phyloP scores from a whole-genome alignment of 306 rosid species.

The Oxytropis ochrocephala region DNA sequence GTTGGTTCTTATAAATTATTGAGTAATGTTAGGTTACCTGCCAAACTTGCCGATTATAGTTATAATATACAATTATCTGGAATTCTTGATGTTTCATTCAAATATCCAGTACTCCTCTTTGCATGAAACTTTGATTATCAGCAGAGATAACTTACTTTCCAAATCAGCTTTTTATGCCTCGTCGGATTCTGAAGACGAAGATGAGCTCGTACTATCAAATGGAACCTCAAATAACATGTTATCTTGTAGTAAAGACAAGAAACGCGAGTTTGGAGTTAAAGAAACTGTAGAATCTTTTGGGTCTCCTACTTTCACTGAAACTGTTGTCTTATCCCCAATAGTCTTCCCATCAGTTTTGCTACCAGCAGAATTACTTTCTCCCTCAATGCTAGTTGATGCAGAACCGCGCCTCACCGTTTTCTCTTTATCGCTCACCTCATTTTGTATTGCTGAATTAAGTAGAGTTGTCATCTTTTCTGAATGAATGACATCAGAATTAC shows the following conservation, averaged over 20 bases:
- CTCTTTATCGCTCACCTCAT: slow-evolving; percentile 8
- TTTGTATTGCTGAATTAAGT: neutral
- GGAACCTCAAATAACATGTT: slow-evolving; percentile 26
- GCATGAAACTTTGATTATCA: neutral
- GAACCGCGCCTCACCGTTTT: neutral
- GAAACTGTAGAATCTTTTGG: neutral
- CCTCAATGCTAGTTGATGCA: neutral
- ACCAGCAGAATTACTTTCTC: slow-evolving; percentile 9
- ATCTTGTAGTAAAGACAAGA: slow-evolving; percentile 8
- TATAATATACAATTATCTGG: neutral
- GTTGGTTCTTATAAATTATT: neutral
- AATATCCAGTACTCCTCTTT: neutral
- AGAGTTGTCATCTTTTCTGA: neutral
- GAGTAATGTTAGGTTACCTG: neutral
- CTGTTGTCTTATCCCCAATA: neutral
- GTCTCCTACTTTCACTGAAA: slow-evolving; percentile 24
- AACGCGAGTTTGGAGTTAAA: neutral
- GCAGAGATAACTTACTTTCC: neutral
- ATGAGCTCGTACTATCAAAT: slow-evolving; percentile 31
- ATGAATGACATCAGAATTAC: neutral
- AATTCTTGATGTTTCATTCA: neutral
- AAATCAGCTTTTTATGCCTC: neutral
- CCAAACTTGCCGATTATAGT: neutral
- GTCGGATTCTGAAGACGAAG: slow-evolving; percentile 45
- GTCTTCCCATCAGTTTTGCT: slow-evolving; percentile 4